Evolutionary conservation across 1,139 yeast species (phyloP), one percentile per base, ranked within the genome.

Genomic region (Geotrichum australiense): DNA sequence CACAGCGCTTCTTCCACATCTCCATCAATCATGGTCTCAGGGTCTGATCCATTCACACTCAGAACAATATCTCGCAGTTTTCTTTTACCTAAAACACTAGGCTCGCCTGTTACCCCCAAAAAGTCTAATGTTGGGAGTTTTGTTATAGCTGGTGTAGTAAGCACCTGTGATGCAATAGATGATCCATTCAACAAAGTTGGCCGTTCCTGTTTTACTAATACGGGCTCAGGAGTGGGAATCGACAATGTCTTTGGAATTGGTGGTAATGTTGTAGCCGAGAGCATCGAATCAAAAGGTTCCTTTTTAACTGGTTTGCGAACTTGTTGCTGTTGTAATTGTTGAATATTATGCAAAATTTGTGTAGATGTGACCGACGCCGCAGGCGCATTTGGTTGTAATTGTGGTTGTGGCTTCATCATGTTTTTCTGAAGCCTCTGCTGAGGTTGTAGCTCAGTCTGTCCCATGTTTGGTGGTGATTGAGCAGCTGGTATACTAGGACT

Each of bases 1-100:
- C 91, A 69, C 38, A 91, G 66, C 29, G 91, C 65, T 52, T 89
- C 96, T 60, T 91, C 97, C 12, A 89, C 97, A 61, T 91, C 96
- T 24, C 96, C 96, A 59, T 89, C 97, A 44, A 91, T 81, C 43
- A 56, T 52, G 10, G 65, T 56, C 37, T 63, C 68, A 12, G 75
- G 74, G 6, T 94, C 83, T 53, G 85, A 93, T 3, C 94, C 87
- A 54, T 85, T 93, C 6, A 87, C 84, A 3, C 85, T 76, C 53
- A 80, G 78, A 5, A 91, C 93, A 48, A 91, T 69, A 57, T 91
- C 98, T 43, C 84, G 73, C 15, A 30, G 38, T 57, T 91, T 91
- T 42, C 98, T 71, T 61, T 91, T 91, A 24, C 94, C 83, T 54
- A 91, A 69, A 3, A 89, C 94, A 20, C 96, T 70, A 45, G 89